Base-by-base conservation (phyloP, 768 basidiomycete genomes). In the Chalciporus sphaerocephalus region DNA sequence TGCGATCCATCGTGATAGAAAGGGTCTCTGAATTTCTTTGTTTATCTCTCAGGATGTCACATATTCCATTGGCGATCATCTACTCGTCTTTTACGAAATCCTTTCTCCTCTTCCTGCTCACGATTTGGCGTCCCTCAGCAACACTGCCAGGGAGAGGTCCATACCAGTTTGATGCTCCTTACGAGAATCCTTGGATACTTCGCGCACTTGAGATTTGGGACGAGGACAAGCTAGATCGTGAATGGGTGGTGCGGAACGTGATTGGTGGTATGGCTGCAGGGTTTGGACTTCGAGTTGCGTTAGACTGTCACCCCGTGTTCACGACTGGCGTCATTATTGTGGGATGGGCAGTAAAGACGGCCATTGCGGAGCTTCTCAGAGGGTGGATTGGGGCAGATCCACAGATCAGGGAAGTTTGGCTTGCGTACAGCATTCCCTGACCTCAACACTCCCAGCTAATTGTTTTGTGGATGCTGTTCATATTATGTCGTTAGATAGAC, bases 251-350 rank as follows among this genome's bases (percentile, higher is more conserved):
- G 4, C 74, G 90, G 20, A 92, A 92, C 53, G 71, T 91, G 9
- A 69, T 92, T 2, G 90, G 90, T 10, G 90, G 90, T 0, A 83
- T 92, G 80, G 84, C 88, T 10, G 85, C 89, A 24, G 90, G 90
- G 1, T 92, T 92, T 61, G 90, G 88, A 0, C 63, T 92, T 42
- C 78, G 89, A 57, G 89, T 92, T 7, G 87, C 89, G 27, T 66
- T 92, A 23, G 87, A 91, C 52, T 79, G 80, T 30, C 81, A 85
- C 54, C 87, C 90, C 0, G 7, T 81, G 12, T 79, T 87, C 57
- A 90, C 85, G 0, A 87, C 83, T 5, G 54, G 81, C n/a, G 79
- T 90, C 21, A 85, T 92, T 38, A 64, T 91, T 0, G 64, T 70
- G 2, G 89, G 89, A 0, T 92, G 89, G 88, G 70, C 57, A 1